Evolutionary conservation across 345 rosid genomes (phyloP).

Genomic region (Dovyalis caffra): DNA sequence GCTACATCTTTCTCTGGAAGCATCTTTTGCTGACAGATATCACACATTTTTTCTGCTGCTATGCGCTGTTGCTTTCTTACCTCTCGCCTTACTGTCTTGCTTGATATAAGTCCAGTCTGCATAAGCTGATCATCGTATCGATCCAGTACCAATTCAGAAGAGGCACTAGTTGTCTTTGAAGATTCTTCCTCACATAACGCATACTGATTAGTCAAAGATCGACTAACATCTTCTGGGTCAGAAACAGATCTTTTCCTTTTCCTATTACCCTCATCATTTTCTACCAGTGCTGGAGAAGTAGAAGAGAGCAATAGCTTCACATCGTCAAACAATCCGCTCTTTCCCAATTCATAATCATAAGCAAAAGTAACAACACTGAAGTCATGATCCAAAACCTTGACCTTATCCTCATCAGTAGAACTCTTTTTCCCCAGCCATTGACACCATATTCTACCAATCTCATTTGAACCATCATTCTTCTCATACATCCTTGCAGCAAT

Average conservation of each 20-base stretch:
- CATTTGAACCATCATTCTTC: constrained; percentile 30
- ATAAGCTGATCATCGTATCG: constrained; percentile 57
- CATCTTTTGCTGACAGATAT: constrained; percentile 87
- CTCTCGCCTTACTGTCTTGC: constrained; percentile 64
- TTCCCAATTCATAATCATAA: constrained; percentile 54
- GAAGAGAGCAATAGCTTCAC: constrained; percentile 54
- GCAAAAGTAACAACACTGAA: constrained; percentile 14
- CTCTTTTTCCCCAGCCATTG: constrained; percentile 73
- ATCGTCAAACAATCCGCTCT: constrained; percentile 59
- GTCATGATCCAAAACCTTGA: constrained; percentile 39
- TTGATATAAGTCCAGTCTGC: constrained; percentile 51
- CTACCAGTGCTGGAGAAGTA: constrained; percentile 33
- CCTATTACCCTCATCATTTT: constrained; percentile 36
- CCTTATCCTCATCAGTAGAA: constrained; percentile 32
- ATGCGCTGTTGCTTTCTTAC: constrained; percentile 74
- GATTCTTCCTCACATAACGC: constrained; percentile 72
- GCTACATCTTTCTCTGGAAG: constrained; percentile 86
- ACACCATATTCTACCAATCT: constrained; percentile 75
- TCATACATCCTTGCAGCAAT: constrained; percentile 57
- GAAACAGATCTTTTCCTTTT: constrained; percentile 75
- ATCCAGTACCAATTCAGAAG: constrained; percentile 51
- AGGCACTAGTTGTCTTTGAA: constrained; percentile 38
- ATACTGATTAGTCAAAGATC: constrained; percentile 54
- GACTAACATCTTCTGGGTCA: constrained; percentile 74
- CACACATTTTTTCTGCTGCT: constrained; percentile 86